These are phyloP conservation scores for Penicillium ucsense DNA, from an alignment of 495 filamentous ascomycete species.

Conservation along the genomic window DNA sequence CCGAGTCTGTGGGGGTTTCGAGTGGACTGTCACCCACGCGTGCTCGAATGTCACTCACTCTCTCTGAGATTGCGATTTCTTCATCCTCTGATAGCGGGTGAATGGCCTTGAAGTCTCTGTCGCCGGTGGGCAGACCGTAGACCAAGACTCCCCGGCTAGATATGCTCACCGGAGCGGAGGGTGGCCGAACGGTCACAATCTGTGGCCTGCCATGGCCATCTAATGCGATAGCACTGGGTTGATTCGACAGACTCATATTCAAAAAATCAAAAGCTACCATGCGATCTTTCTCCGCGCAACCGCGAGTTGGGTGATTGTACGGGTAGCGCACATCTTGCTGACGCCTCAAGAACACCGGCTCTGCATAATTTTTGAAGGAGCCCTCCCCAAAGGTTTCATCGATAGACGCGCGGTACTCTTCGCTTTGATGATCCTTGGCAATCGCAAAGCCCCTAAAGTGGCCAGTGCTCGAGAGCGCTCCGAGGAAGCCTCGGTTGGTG, in stretches of 20 bases:
- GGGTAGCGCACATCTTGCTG: constrained; percentile 38
- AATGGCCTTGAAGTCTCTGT: constrained; percentile 23
- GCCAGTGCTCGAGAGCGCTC: constrained; percentile 66
- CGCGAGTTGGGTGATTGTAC: constrained; percentile 32
- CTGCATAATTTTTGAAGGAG: constrained; percentile 30
- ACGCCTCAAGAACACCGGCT: constrained; percentile 38
- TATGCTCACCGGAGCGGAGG: constrained; percentile 39
- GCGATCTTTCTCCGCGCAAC: constrained; percentile 46
- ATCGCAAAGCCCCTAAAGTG: constrained; percentile 67
- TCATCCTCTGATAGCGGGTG: constrained; percentile 22
- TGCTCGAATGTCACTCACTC: constrained; percentile 21
- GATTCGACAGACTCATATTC: constrained; percentile 48
- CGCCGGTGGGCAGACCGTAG: constrained; percentile 19
- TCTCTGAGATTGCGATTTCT: constrained; percentile 17
- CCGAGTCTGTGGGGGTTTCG: background rate
- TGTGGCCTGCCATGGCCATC: constrained; percentile 58
- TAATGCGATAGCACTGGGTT: constrained; percentile 57
- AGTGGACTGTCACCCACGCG: constrained; percentile 15
- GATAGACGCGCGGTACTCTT: constrained; percentile 31
- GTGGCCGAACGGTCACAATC: constrained; percentile 52
- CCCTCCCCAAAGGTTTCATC: constrained; percentile 33
- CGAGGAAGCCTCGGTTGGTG: constrained; percentile 62
- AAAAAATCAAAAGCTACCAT: constrained; percentile 87
- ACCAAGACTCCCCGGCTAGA: constrained; percentile 36
- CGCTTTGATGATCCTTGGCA: constrained; percentile 46